Evolutionary conservation across 345 rosid species (phyloP).

Genomic region (Theobroma cacao): DNA sequence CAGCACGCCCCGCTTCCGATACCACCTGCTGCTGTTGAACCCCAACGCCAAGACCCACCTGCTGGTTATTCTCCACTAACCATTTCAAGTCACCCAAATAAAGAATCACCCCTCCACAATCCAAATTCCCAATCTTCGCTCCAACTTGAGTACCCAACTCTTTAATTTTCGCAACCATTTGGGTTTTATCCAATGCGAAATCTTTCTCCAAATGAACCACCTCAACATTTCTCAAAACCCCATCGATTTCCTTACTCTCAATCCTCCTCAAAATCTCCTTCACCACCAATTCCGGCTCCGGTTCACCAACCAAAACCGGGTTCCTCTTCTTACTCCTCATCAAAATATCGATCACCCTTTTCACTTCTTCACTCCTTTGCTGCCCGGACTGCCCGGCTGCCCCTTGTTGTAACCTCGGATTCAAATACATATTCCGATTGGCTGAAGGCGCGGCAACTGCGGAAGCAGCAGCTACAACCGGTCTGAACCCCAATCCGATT

Average conservation of each 20-base stretch:
- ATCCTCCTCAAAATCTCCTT: slow-evolving; percentile 63
- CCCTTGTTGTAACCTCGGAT: slow-evolving; percentile 74
- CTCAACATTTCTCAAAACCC: slow-evolving; percentile 48
- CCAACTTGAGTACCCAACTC: slow-evolving; percentile 60
- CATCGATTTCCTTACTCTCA: slow-evolving; percentile 65
- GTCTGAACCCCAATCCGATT: slow-evolving; percentile 66
- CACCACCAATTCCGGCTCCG: slow-evolving; percentile 68
- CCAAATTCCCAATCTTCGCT: slow-evolving; percentile 40
- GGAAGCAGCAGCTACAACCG: slow-evolving; percentile 24
- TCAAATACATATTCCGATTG: slow-evolving; percentile 64
- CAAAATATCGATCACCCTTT: slow-evolving; percentile 65
- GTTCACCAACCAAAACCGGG: slow-evolving; percentile 87
- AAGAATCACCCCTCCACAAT: slow-evolving; percentile 59
- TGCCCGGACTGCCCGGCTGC: slow-evolving; percentile 28
- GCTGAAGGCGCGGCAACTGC: slow-evolving; percentile 11
- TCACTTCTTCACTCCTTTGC: slow-evolving; percentile 62
- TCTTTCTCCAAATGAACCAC: slow-evolving; percentile 69
- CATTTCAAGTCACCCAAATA: slow-evolving; percentile 94
- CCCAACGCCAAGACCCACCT: slow-evolving; percentile 18
- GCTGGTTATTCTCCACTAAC: slow-evolving; percentile 53
- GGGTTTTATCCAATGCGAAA: slow-evolving; percentile 44
- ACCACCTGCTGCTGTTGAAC: slow-evolving; percentile 36
- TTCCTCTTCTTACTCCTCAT: slow-evolving; percentile 62
- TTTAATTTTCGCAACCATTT: slow-evolving; percentile 38
- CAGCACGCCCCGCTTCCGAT: slow-evolving; percentile 42